Base-by-base conservation (phyloP, 495 filamentous ascomycete genomes). In the Cenococcum geophilum region DNA sequence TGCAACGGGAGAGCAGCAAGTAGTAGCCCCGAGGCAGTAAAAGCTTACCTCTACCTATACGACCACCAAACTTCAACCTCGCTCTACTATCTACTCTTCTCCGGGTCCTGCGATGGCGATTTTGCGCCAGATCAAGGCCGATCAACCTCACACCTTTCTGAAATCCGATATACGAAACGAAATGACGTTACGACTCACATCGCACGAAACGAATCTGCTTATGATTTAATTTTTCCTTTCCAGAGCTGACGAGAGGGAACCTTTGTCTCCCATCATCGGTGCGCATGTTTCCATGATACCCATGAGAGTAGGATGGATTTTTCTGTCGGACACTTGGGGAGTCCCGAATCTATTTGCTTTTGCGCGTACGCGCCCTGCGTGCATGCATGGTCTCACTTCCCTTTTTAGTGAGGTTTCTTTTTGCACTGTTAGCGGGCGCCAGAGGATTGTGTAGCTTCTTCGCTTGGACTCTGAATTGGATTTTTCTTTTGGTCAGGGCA, bases 1-100 rank as follows among this genome's bases (percentile, higher is more conserved):
- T 57, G 91, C 91, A 9, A 93, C 91, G 1, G 89, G 87, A 60
- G 88, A 95, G 69, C 84, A 88, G 47, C 83, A 86, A 48, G 79
- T 68, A 4, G 69, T 68, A 18, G 53, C 57, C 11, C 64, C 65
- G 57, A 58, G 64, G 22, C 63, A 65, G 25, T 72, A 52, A 67
- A 6, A 51, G n/a, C 18, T 34, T 51, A 18, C 12, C 42, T 27
- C 18, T 16, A 56, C 32, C 57, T 11, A 37, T 36, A 61, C 50
- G 5, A 47, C 23, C 36, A 16, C 35, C n/a, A n/a, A n/a, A n/a
- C n/a, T n/a, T n/a, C n/a, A n/a, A 49, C 45, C 45, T 12, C 45
- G n/a, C 23, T 51, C 48, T 21, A 51, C 18, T 8, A 23, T 23
- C 48, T 4, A 5, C 48, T 51, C 48, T 20, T 5, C 21, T 23